These are phyloP conservation scores for Raffaelea arxii DNA, from an alignment of 2,329 filamentous ascomycete genomes.

Conservation along the genomic window DNA sequence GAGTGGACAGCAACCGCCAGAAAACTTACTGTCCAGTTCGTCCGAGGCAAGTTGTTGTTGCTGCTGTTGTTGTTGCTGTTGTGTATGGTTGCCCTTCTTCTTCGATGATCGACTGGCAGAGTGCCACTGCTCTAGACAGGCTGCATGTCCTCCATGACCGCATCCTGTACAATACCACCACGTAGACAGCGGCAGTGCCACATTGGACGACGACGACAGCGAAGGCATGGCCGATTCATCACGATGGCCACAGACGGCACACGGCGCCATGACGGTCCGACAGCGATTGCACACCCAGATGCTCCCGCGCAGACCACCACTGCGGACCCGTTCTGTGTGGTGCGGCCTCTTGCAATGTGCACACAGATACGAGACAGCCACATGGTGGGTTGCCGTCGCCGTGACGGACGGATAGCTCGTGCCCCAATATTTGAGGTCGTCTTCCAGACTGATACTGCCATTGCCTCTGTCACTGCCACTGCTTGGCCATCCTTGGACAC, in stretches of 20 bases:
- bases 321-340: constrained; percentile 34
- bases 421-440: constrained; percentile 40
- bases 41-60: neutral
- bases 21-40: constrained; percentile 19
- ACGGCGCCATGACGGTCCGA: constrained; percentile 40
- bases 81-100: neutral
- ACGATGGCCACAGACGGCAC: constrained; percentile 48
- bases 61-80: neutral
- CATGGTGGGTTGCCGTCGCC: constrained; percentile 41
- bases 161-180: constrained; percentile 59
- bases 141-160: constrained; percentile 51
- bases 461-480: no score
- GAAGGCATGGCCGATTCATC: constrained; percentile 28
- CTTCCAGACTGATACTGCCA: no score
- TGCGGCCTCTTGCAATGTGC: constrained; percentile 46
- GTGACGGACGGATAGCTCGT: constrained; percentile 46
- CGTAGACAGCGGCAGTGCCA: constrained; percentile 21
- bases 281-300: constrained; percentile 54
- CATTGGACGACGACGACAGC: neutral
- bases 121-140: constrained; percentile 52
- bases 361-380: constrained; percentile 45
- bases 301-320: constrained; percentile 16
- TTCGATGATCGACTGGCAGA: neutral
- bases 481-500: constrained; percentile 44
- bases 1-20: constrained; percentile 52